Percentiles rank a stretch among this genome's conserved stretches.
phyloP scores from a whole-genome alignment of 768 basidiomycete species.

The Leccinum longicurvipes region DNA sequence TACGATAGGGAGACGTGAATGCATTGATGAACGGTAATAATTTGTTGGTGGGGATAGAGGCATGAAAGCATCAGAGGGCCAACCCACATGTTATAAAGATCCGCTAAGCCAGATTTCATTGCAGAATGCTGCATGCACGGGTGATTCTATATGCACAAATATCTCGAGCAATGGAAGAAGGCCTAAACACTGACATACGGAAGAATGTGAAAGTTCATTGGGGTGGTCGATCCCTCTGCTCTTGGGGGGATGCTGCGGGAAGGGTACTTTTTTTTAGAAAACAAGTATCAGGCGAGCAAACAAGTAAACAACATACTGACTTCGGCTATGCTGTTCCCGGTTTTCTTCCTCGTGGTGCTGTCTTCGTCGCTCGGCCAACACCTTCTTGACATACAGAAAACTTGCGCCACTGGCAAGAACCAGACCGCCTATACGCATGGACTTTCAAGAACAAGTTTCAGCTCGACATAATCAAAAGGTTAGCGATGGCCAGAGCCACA shows the following conservation, averaged over 20 bases:
- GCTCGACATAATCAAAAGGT: not conserved
- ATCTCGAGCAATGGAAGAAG: not conserved
- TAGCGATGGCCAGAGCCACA: not conserved
- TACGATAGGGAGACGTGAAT: not conserved
- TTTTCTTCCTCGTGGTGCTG: constrained; percentile 19
- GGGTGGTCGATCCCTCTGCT: constrained; percentile 5
- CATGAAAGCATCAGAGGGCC: not conserved
- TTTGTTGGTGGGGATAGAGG: not conserved
- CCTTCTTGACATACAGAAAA: constrained; percentile 31
- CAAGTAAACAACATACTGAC: not conserved
- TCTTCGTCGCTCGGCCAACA: constrained; percentile 26
- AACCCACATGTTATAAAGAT: constrained; percentile 2
- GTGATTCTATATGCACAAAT: not conserved
- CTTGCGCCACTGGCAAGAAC: constrained; percentile 28
- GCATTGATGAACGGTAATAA: not conserved
- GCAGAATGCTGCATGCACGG: not conserved
- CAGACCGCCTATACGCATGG: constrained; percentile 26
- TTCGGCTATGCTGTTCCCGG: constrained; percentile 9
- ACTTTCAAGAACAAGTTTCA: constrained; percentile 8
- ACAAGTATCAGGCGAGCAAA: not conserved
- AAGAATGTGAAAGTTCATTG: constrained; percentile 2
- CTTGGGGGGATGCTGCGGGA: constrained; percentile 3
- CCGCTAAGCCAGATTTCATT: not conserved
- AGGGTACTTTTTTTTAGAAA: constrained; percentile 15
- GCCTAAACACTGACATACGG: not conserved